Evolutionary conservation across 352 stramenopile genomes (phyloP).

Genomic region (Phytopythium vexans): DNA sequence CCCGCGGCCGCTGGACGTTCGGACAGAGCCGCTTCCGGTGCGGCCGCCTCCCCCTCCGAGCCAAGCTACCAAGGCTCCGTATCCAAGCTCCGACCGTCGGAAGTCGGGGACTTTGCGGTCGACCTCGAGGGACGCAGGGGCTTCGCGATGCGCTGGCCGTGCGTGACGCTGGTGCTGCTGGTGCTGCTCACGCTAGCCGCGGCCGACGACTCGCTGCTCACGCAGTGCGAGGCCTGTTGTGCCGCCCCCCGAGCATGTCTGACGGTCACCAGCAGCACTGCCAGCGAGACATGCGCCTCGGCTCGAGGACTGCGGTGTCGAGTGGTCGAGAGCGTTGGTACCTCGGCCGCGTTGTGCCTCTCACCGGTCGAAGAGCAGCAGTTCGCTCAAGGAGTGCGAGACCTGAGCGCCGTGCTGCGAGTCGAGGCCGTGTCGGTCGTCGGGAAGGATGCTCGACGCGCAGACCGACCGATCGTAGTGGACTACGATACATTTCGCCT

Average conservation of each 20-base stretch:
- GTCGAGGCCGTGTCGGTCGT: slow-evolving; percentile 1
- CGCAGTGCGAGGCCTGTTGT: background rate
- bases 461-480: background rate
- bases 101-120: no score
- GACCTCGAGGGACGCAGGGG: background rate
- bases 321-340: no score
- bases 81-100: no score
- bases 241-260: background rate
- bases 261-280: no score
- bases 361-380: background rate
- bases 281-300: no score
- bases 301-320: no score
- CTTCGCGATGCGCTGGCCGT: background rate
- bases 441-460: background rate
- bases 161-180: background rate
- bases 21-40: no score
- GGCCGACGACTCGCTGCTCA: background rate
- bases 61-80: no score
- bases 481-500: background rate
- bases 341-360: background rate
- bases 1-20: no score
- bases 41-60: no score
- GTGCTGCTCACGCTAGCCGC: background rate
- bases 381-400: background rate
- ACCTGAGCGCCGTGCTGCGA: background rate